Conservation (phyloP, 371 early-diverging fungal genomes). For the Circinella minor region DNA sequence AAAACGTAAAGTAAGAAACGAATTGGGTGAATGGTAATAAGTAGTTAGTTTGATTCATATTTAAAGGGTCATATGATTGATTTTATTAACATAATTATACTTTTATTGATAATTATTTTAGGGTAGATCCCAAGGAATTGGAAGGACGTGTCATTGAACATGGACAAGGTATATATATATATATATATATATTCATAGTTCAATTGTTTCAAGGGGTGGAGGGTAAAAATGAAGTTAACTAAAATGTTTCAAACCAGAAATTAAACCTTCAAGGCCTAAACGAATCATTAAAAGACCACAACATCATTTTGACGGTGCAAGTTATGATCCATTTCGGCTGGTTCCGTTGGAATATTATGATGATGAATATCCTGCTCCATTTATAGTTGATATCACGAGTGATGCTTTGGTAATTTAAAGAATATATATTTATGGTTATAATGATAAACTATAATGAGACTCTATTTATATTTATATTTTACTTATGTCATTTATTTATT, state of each 20-base stretch:
- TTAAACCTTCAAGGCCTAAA: conserved; percentile 36
- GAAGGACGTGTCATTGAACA: conserved; percentile 72
- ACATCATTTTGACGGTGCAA: conserved; percentile 40
- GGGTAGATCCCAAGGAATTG: conserved; percentile 69
- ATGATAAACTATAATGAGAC: background rate
- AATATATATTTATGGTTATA: background rate
- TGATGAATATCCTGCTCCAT: conserved; percentile 59
- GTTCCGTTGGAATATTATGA: conserved; percentile 63
- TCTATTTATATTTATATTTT: background rate
- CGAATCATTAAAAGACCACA: conserved; percentile 38
- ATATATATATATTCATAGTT: background rate
- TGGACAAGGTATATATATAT: conserved; percentile 20
- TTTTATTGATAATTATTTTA: conserved; percentile 18
- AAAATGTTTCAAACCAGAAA: conserved; percentile 10
- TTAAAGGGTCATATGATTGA: background rate
- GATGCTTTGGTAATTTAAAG: conserved; percentile 61
- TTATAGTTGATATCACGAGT: conserved; percentile 62
- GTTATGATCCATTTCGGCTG: conserved; percentile 72
- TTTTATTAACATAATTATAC: background rate
- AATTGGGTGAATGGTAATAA: conserved; percentile 67
- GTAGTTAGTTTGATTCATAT: background rate
- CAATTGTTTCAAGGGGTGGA: background rate
- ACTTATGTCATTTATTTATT: background rate
- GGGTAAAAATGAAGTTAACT: background rate
- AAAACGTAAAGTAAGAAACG: conserved; percentile 68